These are phyloP conservation scores for Metschnikowia gruessii DNA, from an alignment of 805 yeast genomes.

Conservation along the genomic window DNA sequence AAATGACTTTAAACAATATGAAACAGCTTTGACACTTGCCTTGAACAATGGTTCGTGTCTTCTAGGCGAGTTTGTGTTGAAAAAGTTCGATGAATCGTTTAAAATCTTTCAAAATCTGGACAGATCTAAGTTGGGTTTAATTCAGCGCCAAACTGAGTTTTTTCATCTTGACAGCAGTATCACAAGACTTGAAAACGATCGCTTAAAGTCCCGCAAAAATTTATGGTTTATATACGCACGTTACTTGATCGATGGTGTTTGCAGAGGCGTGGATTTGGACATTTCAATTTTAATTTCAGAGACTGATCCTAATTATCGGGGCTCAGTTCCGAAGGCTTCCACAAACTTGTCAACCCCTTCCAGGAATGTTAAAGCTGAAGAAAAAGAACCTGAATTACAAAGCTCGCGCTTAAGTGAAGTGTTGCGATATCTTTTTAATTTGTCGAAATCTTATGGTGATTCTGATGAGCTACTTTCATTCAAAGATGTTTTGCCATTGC, in stretches of 20 bases:
- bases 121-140: background rate
- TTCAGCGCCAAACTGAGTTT: background rate
- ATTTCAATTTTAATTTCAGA: background rate
- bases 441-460: slow-evolving; percentile 26
- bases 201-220: slow-evolving; percentile 51
- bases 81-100: slow-evolving; percentile 29
- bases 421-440: slow-evolving; percentile 31
- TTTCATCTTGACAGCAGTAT: slow-evolving; percentile 19
- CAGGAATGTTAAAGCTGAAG: background rate
- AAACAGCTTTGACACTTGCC: slow-evolving; percentile 79
- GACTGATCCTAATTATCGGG: background rate
- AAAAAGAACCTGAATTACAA: background rate
- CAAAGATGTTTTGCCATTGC: slow-evolving; percentile 77
- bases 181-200: slow-evolving; percentile 35
- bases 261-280: slow-evolving; percentile 9
- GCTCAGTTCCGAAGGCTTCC: background rate
- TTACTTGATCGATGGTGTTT: slow-evolving; percentile 41
- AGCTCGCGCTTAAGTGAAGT: slow-evolving; percentile 24
- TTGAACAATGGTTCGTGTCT: slow-evolving; percentile 57
- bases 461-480: slow-evolving; percentile 48
- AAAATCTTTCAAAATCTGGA: slow-evolving; percentile 1
- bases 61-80: slow-evolving; percentile 43
- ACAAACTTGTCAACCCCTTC: background rate
- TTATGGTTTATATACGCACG: slow-evolving; percentile 70
- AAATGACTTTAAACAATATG: slow-evolving; percentile 58